Evolutionary conservation across 345 rosid species (phyloP).

Genomic region (Physaria fendleri): DNA sequence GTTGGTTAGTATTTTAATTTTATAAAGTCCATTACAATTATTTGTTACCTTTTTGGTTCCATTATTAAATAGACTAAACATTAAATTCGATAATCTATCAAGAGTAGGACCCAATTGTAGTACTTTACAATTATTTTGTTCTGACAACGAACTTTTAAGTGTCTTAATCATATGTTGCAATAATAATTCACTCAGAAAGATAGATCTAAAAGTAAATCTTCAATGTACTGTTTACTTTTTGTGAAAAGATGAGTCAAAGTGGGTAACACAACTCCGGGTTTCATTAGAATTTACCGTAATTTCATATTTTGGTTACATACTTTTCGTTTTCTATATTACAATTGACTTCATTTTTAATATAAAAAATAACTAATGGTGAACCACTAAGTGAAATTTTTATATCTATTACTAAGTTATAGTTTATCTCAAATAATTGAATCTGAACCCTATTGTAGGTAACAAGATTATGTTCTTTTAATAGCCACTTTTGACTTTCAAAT

Average conservation of each 20-base stretch:
- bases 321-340: constrained; percentile 5
- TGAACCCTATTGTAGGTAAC: neutral
- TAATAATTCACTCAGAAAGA: constrained; percentile 23
- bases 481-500: constrained; percentile 14
- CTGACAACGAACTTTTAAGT: constrained; percentile 24
- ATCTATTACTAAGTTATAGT: neutral
- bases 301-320: constrained; percentile 12
- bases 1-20: neutral
- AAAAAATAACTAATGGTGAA: neutral
- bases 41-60: constrained; percentile 13
- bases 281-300: constrained; percentile 25
- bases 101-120: constrained; percentile 9
- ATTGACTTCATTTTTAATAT: constrained; percentile 1
- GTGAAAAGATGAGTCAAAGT: constrained; percentile 9
- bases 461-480: neutral
- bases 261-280: constrained; percentile 32
- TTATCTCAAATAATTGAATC: neutral
- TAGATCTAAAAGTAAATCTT: constrained; percentile 31
- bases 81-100: neutral
- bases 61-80: neutral
- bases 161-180: constrained; percentile 28
- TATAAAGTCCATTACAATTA: neutral
- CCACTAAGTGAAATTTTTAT: neutral
- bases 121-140: constrained; percentile 9
- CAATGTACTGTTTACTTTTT: neutral